phyloP scores from a whole-genome alignment of 2,329 filamentous ascomycete genomes.

The Colletotrichum tropicale region DNA sequence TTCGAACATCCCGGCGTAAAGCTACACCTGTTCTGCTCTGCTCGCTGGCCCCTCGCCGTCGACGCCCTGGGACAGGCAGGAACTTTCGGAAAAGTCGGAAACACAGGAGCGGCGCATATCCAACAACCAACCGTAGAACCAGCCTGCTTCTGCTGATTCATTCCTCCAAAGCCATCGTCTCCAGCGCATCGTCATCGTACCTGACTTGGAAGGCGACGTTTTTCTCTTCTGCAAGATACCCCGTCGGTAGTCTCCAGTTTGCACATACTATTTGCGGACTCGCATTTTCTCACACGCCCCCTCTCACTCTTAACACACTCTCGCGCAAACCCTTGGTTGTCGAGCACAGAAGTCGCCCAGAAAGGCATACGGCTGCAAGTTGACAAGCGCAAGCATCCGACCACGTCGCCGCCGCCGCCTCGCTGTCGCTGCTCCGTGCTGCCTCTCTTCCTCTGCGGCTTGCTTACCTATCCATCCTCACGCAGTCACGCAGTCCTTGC shows the following conservation, averaged over 20 bases:
- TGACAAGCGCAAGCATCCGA: constrained; percentile 17
- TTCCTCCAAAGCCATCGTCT: not conserved
- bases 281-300: not conserved
- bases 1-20: not conserved
- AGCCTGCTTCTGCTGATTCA: not conserved
- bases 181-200: not conserved
- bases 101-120: not conserved
- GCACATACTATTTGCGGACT: not conserved
- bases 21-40: not conserved
- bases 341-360: not conserved
- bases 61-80: not conserved
- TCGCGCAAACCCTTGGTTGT: constrained; percentile 7
- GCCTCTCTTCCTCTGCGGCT: not conserved
- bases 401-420: not conserved
- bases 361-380: not conserved
- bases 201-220: not conserved
- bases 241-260: not conserved
- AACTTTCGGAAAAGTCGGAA: not conserved
- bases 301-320: not conserved
- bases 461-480: too few species aligned
- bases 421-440: not conserved
- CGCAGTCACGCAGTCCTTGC: not conserved
- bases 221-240: not conserved
- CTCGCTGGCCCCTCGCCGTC: not conserved
- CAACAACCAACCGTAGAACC: not conserved